Evolutionary conservation across 2,329 filamentous ascomycete species (phyloP).

Genomic region (Ascosphaera acerosa): DNA sequence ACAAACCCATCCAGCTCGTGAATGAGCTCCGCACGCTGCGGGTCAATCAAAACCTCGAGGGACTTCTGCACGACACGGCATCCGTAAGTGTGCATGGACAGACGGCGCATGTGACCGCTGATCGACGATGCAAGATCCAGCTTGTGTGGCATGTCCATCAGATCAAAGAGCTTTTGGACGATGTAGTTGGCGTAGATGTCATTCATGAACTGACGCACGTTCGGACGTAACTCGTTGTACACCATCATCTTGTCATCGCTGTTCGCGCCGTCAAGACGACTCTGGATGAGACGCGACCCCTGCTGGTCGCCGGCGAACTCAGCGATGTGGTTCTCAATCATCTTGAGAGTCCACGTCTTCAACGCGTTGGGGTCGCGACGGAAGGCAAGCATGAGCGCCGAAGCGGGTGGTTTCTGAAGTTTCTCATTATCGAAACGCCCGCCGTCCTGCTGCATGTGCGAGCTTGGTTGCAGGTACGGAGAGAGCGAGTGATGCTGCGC

Average conservation of each 20-base stretch:
- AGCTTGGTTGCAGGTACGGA: neutral
- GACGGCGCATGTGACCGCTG: slow-evolving; percentile 54
- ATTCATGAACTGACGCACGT: slow-evolving; percentile 72
- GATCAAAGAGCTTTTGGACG: slow-evolving; percentile 91
- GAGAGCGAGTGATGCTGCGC: neutral
- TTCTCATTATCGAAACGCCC: neutral
- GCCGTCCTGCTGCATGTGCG: neutral
- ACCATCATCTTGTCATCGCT: slow-evolving; percentile 87
- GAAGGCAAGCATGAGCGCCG: neutral
- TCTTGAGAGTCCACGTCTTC: neutral
- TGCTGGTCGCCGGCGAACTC: slow-evolving; percentile 93
- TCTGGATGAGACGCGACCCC: slow-evolving; percentile 84
- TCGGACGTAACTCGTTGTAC: slow-evolving; percentile 64
- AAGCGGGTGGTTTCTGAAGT: neutral
- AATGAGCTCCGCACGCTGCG: slow-evolving; percentile 57
- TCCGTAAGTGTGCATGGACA: slow-evolving; percentile 76
- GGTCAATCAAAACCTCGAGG: neutral
- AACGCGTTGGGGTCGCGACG: neutral
- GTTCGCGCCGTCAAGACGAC: slow-evolving; percentile 74
- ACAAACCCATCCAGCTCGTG: slow-evolving; percentile 59
- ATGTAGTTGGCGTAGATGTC: slow-evolving; percentile 98
- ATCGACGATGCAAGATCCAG: slow-evolving; percentile 63
- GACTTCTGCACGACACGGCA: slow-evolving; percentile 84
- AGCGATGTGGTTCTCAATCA: slow-evolving; percentile 59
- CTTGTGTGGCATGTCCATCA: slow-evolving; percentile 86